Percentiles rank a stretch among this genome's conserved stretches.
Conservation (phyloP, 441 rosid genomes). For the Jatropha multifida region DNA sequence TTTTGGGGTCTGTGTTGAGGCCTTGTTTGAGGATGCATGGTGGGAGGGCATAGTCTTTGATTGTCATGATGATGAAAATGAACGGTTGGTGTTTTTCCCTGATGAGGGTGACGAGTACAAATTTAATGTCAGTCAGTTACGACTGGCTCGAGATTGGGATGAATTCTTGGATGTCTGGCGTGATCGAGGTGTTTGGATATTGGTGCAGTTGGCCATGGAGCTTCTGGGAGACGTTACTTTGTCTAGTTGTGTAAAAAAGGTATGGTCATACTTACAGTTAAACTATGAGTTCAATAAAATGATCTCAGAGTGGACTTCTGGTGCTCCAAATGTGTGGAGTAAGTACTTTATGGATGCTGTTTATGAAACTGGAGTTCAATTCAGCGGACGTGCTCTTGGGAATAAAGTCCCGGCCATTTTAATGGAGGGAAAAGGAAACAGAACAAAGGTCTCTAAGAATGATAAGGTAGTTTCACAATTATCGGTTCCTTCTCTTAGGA, state of each 20-base stretch:
- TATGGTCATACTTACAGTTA: conserved; percentile 38
- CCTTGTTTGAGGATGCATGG: conserved; percentile 45
- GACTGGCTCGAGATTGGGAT: conserved; percentile 38
- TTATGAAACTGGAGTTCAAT: conserved; percentile 28
- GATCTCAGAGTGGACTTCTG: conserved; percentile 47
- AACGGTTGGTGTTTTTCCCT: conserved; percentile 44
- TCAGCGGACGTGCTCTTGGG: conserved; percentile 6
- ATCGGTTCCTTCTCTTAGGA: conserved; percentile 3
- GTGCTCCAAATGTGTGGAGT: conserved; percentile 36
- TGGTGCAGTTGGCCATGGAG: conserved; percentile 38
- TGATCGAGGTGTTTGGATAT: conserved; percentile 39
- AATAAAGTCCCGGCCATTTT: neutral
- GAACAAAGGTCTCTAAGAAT: neutral
- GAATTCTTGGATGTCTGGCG: conserved; percentile 38
- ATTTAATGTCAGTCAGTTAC: conserved; percentile 31
- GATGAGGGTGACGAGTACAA: conserved; percentile 39
- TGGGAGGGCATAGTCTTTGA: conserved; percentile 51
- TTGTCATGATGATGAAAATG: conserved; percentile 30
- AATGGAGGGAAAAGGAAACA: neutral
- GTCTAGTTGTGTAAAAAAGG: conserved; percentile 29
- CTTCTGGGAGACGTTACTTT: conserved; percentile 31
- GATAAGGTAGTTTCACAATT: neutral
- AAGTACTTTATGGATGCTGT: conserved; percentile 32
- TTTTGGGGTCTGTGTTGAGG: conserved; percentile 48
- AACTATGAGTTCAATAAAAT: conserved; percentile 40